A percentile compares a stretch with the other conserved stretches of the same genome.
Conservation (phyloP, 2,329 filamentous ascomycete genomes). For the Trichophyton verrucosum region DNA sequence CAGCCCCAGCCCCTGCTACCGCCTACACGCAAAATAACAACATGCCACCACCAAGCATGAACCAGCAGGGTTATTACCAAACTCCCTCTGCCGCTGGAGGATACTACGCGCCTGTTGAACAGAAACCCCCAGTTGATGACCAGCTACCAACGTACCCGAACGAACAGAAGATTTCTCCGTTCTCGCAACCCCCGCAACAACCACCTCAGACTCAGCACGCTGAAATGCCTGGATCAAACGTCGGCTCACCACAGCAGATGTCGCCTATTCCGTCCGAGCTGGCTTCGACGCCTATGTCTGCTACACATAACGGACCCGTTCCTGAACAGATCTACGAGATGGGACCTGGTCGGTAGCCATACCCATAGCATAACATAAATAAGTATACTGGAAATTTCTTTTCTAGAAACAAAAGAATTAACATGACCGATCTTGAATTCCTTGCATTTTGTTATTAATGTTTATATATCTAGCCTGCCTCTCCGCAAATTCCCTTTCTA, state of each 20-base stretch:
- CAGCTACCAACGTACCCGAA: conserved; percentile 7
- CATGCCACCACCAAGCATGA: neutral
- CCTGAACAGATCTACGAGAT: conserved; percentile 15
- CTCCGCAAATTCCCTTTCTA: neutral
- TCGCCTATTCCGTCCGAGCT: conserved; percentile 2
- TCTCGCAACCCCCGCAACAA: neutral
- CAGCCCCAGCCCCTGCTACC: neutral
- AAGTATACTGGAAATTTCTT: too few relatives aligned
- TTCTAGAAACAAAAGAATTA: neutral
- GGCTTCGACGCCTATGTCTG: conserved; percentile 6
- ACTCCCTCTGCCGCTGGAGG: conserved; percentile 4
- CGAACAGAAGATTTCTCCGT: conserved; percentile 6
- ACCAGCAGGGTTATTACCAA: neutral
- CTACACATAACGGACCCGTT: conserved; percentile 12
- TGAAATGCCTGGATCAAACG: conserved; percentile 11
- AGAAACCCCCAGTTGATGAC: conserved; percentile 7
- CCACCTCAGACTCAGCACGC: neutral
- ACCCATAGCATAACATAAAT: too few relatives aligned
- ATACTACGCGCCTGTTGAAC: conserved; percentile 11
- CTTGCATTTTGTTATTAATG: neutral
- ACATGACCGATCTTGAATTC: neutral
- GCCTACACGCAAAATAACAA: neutral
- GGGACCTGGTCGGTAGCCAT: conserved; percentile 5
- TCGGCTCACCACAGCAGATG: neutral
- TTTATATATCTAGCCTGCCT: neutral